Percentiles rank a stretch among this genome's conserved stretches.
Conservation (phyloP, 1,284 basidiomycete species). For the Lignosus rhinocerotis region DNA sequence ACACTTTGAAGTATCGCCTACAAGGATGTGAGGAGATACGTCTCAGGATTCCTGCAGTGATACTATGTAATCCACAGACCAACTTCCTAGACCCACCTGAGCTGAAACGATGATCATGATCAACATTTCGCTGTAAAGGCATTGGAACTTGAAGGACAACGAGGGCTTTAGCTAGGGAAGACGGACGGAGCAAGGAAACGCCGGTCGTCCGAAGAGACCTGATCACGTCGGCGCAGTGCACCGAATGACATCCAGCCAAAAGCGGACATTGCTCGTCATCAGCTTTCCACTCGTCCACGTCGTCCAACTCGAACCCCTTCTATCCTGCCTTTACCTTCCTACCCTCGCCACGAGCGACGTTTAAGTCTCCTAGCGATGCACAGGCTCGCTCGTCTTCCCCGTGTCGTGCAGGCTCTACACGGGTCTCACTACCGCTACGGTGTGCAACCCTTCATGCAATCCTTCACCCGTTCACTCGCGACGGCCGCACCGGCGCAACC, state of each 20-base stretch:
- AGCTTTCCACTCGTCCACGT: conserved; percentile 20
- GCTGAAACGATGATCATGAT: no score
- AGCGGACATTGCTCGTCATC: conserved; percentile 21
- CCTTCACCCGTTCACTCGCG: conserved; percentile 42
- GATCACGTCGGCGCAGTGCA: conserved; percentile 16
- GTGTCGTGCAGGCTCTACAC: conserved; percentile 23
- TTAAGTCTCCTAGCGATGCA: conserved; percentile 20
- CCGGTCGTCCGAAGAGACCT: conserved; percentile 10
- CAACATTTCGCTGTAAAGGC: no score
- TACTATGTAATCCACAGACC: no score
- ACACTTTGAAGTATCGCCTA: no score
- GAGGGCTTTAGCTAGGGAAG: no score
- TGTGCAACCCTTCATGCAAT: conserved; percentile 12
- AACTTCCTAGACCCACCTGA: no score
- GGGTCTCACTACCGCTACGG: conserved; percentile 22
- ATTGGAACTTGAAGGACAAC: no score
- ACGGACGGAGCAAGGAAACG: background rate
- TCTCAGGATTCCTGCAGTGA: no score
- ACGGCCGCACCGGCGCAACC: conserved; percentile 43
- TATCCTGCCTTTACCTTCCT: conserved; percentile 5
- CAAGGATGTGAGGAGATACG: no score
- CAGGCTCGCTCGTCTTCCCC: conserved; percentile 25
- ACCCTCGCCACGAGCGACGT: conserved; percentile 17
- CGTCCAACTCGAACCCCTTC: conserved; percentile 12
- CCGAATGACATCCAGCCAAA: conserved; percentile 17